phyloP scores from a whole-genome alignment of 805 yeast species.

The Kregervanrija delftensis region DNA sequence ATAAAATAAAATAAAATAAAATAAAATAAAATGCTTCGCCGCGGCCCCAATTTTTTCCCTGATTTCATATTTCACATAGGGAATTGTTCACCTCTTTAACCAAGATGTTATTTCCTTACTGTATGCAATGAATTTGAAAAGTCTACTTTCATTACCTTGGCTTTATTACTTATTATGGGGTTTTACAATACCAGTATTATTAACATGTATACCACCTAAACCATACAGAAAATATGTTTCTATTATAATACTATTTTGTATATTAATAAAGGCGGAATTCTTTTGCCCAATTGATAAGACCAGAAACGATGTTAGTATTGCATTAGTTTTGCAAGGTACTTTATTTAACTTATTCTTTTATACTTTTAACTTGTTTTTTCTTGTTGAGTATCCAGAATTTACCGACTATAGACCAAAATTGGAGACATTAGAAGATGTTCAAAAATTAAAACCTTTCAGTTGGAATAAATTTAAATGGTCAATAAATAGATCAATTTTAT shows the following conservation, averaged over 20 bases:
- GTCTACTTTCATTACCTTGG: neutral
- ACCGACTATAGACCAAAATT: conserved; percentile 6
- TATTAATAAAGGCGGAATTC: conserved; percentile 5
- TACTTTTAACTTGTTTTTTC: conserved; percentile 7
- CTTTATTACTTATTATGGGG: conserved; percentile 9
- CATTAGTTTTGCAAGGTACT: conserved; percentile 10
- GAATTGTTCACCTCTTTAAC: too few relatives aligned
- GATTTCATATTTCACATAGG: too few relatives aligned
- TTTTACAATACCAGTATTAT: neutral
- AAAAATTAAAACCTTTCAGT: conserved; percentile 1
- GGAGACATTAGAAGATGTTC: conserved; percentile 9
- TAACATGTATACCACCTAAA: conserved; percentile 11
- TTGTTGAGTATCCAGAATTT: conserved; percentile 14
- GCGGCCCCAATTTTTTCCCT: neutral
- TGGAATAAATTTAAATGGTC: conserved; percentile 11
- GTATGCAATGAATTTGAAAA: neutral
- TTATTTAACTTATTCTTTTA: conserved; percentile 7
- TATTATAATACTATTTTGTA: conserved; percentile 5
- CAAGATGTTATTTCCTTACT: too few relatives aligned
- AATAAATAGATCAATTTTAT: conserved; percentile 4
- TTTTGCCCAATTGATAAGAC: conserved; percentile 2
- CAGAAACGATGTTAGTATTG: neutral
- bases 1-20: neutral
- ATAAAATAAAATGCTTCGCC: neutral
- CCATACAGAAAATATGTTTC: conserved; percentile 10